phyloP scores from a whole-genome alignment of 805 yeast species.

The Cyberlindnera mississippiensis region DNA sequence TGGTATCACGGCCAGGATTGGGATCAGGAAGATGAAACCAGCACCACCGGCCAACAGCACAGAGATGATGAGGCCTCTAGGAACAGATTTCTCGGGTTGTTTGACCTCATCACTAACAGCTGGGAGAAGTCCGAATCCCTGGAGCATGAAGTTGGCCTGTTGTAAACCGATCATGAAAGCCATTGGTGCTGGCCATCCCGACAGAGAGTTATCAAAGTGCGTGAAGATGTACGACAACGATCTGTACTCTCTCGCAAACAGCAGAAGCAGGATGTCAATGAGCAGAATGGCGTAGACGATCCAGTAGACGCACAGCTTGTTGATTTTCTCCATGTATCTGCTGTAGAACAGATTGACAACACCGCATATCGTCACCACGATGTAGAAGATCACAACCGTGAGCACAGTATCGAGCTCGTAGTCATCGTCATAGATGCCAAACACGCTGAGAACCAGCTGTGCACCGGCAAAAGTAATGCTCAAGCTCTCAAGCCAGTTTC shows the following conservation, averaged over 20 bases:
- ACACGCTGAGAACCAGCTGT: constrained; percentile 62
- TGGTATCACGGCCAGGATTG: constrained; percentile 68
- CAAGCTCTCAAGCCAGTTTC: constrained; percentile 75
- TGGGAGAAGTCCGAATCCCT: constrained; percentile 79
- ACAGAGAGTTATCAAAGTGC: constrained; percentile 62
- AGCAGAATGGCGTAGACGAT: constrained; percentile 64
- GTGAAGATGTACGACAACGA: constrained; percentile 57
- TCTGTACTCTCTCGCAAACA: constrained; percentile 55
- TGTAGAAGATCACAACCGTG: constrained; percentile 53
- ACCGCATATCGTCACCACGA: constrained; percentile 56
- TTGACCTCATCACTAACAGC: constrained; percentile 81
- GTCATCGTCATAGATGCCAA: constrained; percentile 56
- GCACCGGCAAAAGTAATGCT: constrained; percentile 75
- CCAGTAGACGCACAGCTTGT: constrained; percentile 70
- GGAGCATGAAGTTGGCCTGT: constrained; percentile 73
- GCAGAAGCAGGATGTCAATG: constrained; percentile 57
- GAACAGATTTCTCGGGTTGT: constrained; percentile 68
- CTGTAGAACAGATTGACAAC: constrained; percentile 60
- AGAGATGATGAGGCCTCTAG: constrained; percentile 66
- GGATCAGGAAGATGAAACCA: constrained; percentile 69
- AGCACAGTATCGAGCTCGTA: constrained; percentile 53
- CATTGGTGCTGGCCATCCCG: constrained; percentile 70
- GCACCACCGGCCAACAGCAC: constrained; percentile 61
- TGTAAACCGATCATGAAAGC: constrained; percentile 78
- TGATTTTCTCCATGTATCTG: constrained; percentile 56